These are phyloP conservation scores for Acanthamoeba royreba DNA, from an alignment of 208 protist species.

Conservation along the genomic window DNA sequence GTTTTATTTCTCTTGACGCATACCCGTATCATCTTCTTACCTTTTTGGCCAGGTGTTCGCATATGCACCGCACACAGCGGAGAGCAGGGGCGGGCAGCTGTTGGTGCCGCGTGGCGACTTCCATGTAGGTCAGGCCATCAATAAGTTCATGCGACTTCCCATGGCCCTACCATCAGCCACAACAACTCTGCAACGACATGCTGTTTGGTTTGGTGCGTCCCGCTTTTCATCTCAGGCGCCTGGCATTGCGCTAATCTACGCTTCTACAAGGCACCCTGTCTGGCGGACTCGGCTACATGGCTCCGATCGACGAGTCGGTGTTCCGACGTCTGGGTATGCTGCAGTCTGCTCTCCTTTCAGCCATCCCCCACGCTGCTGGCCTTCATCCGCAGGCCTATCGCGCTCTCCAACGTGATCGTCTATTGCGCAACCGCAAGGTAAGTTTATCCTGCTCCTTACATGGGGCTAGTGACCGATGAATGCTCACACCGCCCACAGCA, in stretches of 20 bases:
- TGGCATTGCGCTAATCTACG: neutral
- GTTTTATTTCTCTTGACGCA: neutral
- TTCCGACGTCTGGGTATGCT: conserved; percentile 47
- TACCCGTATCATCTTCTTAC: neutral
- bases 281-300: conserved; percentile 26
- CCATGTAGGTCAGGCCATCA: conserved; percentile 7
- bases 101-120: conserved; percentile 41
- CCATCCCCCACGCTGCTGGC: conserved; percentile 12
- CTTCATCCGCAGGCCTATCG: conserved; percentile 41
- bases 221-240: too few relatives aligned
- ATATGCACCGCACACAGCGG: conserved; percentile 39
- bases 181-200: neutral
- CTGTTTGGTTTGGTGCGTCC: neutral
- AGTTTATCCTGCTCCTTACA: neutral
- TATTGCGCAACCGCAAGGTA: conserved; percentile 28
- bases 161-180: neutral
- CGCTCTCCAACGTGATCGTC: neutral
- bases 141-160: neutral
- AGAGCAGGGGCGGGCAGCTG: neutral
- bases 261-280: neutral
- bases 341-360: conserved; percentile 11
- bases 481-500: neutral
- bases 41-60: neutral
- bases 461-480: neutral
- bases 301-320: neutral